Percentiles rank a stretch among this genome's conserved stretches.
Evolutionary conservation across 1,284 basidiomycete genomes (phyloP).

Genomic region (Clitocybe nebularis): DNA sequence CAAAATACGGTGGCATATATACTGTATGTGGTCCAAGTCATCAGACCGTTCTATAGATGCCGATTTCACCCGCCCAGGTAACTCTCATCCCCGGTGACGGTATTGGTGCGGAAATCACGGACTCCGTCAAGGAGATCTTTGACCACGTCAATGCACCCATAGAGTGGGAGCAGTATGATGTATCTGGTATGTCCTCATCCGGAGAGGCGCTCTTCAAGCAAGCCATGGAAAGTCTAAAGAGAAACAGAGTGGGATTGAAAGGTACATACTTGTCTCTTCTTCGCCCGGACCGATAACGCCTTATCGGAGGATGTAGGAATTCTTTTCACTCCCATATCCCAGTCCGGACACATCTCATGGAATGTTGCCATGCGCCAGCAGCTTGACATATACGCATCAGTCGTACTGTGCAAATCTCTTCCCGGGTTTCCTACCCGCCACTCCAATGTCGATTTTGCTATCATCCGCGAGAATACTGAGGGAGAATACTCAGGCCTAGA

Average conservation of each 20-base stretch:
- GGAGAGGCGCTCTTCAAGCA: slow-evolving; percentile 96
- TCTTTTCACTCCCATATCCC: slow-evolving; percentile 97
- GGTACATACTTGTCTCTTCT: too few relatives aligned
- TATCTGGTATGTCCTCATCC: slow-evolving; percentile 92
- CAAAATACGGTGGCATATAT: slow-evolving; percentile 94
- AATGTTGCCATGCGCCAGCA: slow-evolving; percentile 99
- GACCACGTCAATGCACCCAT: slow-evolving; percentile 97
- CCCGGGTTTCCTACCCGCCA: slow-evolving; percentile 98
- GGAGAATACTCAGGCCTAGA: slow-evolving; percentile 99
- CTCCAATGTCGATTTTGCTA: slow-evolving; percentile 95
- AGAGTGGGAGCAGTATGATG: slow-evolving; percentile 99
- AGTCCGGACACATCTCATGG: slow-evolving; percentile 97
- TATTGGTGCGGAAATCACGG: slow-evolving; percentile 95
- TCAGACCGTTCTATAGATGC: slow-evolving; percentile 16
- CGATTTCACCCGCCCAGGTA: slow-evolving; percentile 49
- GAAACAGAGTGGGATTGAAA: slow-evolving; percentile 98
- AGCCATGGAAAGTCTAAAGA: slow-evolving; percentile 94
- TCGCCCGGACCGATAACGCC: too few relatives aligned
- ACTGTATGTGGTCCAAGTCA: slow-evolving; percentile 51
- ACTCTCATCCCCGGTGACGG: slow-evolving; percentile 96
- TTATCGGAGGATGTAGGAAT: slow-evolving; percentile 65
- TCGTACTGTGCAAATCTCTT: slow-evolving; percentile 97
- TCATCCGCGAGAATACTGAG: slow-evolving; percentile 99
- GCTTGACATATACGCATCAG: slow-evolving; percentile 98
- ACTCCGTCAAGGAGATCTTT: slow-evolving; percentile 99